Evolutionary conservation across 345 rosid genomes (phyloP), one percentile per base, ranked within the genome.

Genomic region (Hirschfeldia incana): DNA sequence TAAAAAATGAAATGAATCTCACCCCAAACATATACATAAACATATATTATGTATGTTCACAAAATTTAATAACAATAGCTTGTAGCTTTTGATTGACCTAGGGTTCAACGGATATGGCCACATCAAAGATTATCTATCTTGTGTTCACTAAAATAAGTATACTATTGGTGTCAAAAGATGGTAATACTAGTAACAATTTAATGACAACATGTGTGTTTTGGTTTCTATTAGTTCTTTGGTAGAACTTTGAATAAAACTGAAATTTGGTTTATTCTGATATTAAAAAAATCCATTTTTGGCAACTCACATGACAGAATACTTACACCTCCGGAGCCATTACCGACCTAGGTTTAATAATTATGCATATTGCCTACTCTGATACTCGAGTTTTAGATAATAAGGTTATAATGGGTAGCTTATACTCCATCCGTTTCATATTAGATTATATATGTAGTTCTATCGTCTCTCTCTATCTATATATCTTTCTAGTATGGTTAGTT

Each of bases 81-180:
- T 76, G n/a, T 67, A 62, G 27, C 3, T 21, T 69, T 69, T 70
- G 21, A 53, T 63, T 62, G 80, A 69, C 69, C 58, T 77, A 77
- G 65, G 75, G 58, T 53, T 53, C 75, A 76, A 69, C 74, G 34
- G 69, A 63, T 36, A 70, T 64, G 13, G 58, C 76, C 76, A 71
- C 71, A 36, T 64, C 65, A 63, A 64, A 53, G 21, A 15, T 53
- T 70, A 63, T 62, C n/a, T 69, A 62, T 63, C 12, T 53, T 70
- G 71, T 36, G 70, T 70, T 27, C 76, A 29, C 16, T 21, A 62
- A 10, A 49, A 21, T 8, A 1, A 46, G 32, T 33, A 4, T 57
- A 53, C 49, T 30, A 29, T 65, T 34, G n/a, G 2, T 53, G n/a
- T 33, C 21, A 51, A 15, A 49, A 13, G 55, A 13, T 49, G 55